These are phyloP conservation scores for Hymenoscyphus infarciens DNA, from an alignment of 2,329 filamentous ascomycete species.

Conservation along the genomic window DNA sequence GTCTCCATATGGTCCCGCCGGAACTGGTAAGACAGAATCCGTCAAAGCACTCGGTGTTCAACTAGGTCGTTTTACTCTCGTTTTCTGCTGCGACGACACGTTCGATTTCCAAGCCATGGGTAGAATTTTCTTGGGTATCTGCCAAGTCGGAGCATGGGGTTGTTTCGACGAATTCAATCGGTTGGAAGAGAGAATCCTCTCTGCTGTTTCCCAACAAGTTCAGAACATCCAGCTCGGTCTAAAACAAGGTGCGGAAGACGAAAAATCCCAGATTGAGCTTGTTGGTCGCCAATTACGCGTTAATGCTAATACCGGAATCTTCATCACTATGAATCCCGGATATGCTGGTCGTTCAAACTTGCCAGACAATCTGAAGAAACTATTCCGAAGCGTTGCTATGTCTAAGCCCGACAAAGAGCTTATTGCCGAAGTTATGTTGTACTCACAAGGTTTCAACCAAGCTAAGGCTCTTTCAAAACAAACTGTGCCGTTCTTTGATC, in stretches of 20 bases:
- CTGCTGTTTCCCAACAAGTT: conserved; percentile 97
- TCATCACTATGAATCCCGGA: conserved; percentile 99
- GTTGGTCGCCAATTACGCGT: conserved; percentile 88
- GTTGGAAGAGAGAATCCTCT: conserved; percentile 94
- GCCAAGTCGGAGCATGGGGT: conserved; percentile 97
- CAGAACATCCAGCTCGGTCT: conserved; percentile 98
- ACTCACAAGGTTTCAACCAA: conserved; percentile 97
- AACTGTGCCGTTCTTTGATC: conserved; percentile 97
- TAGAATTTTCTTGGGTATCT: conserved; percentile 97
- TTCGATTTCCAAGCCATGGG: conserved; percentile 99
- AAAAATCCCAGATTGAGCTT: conserved; percentile 86
- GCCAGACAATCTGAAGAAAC: conserved; percentile 98
- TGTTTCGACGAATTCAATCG: conserved; percentile 99
- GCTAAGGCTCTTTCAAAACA: conserved; percentile 92
- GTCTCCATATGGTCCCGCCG: conserved; percentile 94
- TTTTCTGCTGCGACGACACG: conserved; percentile 99
- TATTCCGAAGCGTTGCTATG: conserved; percentile 99
- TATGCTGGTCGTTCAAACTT: conserved; percentile 98
- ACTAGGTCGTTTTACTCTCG: conserved; percentile 93
- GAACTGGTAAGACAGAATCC: conserved; percentile 98
- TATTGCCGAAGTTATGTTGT: conserved; percentile 99
- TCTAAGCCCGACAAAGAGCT: conserved; percentile 99
- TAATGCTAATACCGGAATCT: conserved; percentile 92
- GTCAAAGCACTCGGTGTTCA: conserved; percentile 97
- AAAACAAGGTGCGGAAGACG: conserved; percentile 76